Evolutionary conservation across 371 early-diverging fungal species (phyloP).

Genomic region (Apophysomyces elegans): DNA sequence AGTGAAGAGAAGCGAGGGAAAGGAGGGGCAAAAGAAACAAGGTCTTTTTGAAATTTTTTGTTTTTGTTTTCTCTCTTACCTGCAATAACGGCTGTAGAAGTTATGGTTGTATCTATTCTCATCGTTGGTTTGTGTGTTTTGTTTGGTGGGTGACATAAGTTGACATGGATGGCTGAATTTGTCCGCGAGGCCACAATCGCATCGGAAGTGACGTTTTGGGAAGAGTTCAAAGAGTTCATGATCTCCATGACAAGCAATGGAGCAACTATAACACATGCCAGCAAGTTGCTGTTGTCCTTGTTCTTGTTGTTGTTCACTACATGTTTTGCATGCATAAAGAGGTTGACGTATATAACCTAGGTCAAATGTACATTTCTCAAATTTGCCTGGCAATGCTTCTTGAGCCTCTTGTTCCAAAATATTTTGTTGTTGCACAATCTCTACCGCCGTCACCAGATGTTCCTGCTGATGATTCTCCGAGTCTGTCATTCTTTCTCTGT

Average conservation of each 20-base stretch:
- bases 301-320: constrained; percentile 44
- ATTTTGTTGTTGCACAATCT: constrained; percentile 58
- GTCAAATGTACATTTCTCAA: constrained; percentile 80
- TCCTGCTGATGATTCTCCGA: constrained; percentile 1
- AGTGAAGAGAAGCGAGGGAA: no score
- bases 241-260: constrained; percentile 79
- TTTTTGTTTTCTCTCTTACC: constrained; percentile 36
- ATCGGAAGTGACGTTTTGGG: constrained; percentile 80
- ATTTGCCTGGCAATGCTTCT: constrained; percentile 68
- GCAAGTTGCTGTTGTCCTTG: constrained; percentile 26
- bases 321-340: constrained; percentile 87
- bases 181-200: constrained; percentile 79
- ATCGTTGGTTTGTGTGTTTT: constrained; percentile 46
- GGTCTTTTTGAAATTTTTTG: background rate
- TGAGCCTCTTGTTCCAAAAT: constrained; percentile 59
- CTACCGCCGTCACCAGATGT: constrained; percentile 50
- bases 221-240: constrained; percentile 86
- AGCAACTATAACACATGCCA: constrained; percentile 83
- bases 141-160: constrained; percentile 38
- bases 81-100: constrained; percentile 81
- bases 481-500: background rate
- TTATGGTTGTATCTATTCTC: constrained; percentile 83
- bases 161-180: constrained; percentile 50
- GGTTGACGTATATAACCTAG: constrained; percentile 80
- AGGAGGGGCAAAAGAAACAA: no score